Conservation (phyloP, 345 rosid genomes). For the Sonneratia alba region DNA sequence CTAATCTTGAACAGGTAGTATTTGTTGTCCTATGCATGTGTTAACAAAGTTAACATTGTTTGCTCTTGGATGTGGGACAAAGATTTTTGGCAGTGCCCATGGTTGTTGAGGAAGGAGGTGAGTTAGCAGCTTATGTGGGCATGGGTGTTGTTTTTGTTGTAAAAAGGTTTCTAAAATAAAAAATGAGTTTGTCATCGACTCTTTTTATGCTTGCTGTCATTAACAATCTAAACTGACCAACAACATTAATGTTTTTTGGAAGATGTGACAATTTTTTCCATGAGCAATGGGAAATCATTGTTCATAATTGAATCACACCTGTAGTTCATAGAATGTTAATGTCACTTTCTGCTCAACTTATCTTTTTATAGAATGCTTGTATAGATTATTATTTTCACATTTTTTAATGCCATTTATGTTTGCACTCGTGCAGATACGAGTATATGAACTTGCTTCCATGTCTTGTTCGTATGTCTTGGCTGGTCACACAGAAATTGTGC, state of each 20-base stretch:
- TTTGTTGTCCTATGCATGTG: background rate
- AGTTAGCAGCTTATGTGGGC: background rate
- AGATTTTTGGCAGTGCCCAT: background rate
- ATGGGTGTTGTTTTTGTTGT: background rate
- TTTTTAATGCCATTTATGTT: conserved; percentile 12
- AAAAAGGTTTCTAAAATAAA: background rate
- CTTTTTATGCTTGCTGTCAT: background rate
- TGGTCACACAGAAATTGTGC: conserved; percentile 72
- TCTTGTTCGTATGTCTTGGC: conserved; percentile 86
- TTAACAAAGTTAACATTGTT: background rate
- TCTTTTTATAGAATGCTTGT: conserved; percentile 7
- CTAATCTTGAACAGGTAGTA: conserved; percentile 83
- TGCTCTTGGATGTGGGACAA: background rate
- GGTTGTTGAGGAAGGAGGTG: background rate
- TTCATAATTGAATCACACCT: background rate
- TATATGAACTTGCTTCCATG: conserved; percentile 78
- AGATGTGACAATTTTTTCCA: background rate
- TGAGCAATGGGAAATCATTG: background rate
- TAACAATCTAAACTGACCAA: background rate
- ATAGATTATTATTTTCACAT: background rate
- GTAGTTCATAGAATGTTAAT: background rate
- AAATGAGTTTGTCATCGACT: background rate
- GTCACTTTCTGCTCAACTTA: background rate
- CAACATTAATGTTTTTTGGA: background rate
- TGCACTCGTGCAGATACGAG: conserved; percentile 58